Evolutionary conservation across 306 rosid genomes (phyloP).

Genomic region (Cucurbita pepo): DNA sequence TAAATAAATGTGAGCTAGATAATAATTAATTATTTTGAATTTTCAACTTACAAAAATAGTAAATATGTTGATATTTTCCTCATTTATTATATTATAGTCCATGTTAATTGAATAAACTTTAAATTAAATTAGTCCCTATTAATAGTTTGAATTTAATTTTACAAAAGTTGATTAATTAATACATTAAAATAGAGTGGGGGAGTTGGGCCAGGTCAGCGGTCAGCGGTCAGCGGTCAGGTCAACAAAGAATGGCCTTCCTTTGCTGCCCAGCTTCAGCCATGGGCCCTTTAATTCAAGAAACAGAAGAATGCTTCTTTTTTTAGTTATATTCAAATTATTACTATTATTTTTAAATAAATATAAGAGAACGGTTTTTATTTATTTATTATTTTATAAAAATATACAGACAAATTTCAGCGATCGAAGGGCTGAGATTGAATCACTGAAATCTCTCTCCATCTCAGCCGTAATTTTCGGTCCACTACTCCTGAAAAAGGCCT

Average conservation of each 20-base stretch:
- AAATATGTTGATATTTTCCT: too few relatives aligned
- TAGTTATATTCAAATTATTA: neutral
- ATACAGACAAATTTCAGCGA: neutral
- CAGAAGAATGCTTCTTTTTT: neutral
- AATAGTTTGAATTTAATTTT: too few relatives aligned
- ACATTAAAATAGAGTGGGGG: neutral
- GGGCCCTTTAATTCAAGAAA: neutral
- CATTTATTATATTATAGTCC: too few relatives aligned
- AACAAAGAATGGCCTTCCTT: neutral
- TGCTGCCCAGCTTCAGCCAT: neutral
- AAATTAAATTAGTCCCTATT: too few relatives aligned
- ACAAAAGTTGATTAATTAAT: too few relatives aligned
- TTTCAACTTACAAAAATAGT: too few relatives aligned
- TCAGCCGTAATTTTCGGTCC: slow-evolving; percentile 52
- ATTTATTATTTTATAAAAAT: neutral
- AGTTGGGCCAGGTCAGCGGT: neutral
- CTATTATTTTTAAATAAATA: neutral
- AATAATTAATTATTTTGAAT: too few relatives aligned
- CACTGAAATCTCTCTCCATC: neutral
- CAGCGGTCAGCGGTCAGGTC: neutral
- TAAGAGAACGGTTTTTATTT: slow-evolving; percentile 1
- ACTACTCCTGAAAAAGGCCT: neutral
- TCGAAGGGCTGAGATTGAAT: slow-evolving; percentile 39
- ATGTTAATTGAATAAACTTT: too few relatives aligned
- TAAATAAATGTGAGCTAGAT: too few relatives aligned